These are phyloP conservation scores for Aureobasidium sp. DNA, from an alignment of 2,329 filamentous ascomycete species.

Conservation along the genomic window DNA sequence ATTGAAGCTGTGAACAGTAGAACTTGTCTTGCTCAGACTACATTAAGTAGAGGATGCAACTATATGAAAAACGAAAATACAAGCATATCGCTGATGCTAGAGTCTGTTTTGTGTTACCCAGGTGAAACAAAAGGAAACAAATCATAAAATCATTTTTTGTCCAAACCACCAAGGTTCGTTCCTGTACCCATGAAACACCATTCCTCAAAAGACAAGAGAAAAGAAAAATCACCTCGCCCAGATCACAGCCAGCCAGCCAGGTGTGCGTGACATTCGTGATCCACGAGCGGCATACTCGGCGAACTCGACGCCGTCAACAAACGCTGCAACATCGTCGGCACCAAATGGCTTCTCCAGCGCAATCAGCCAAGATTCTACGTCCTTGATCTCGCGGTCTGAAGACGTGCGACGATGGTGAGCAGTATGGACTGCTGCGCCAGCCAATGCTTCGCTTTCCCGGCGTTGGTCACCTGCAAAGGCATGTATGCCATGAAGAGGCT, in stretches of 20 bases:
- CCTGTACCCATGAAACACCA: neutral
- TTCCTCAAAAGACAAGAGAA: neutral
- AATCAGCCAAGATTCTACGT: conserved; percentile 30
- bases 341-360: conserved; percentile 31
- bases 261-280: neutral
- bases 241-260: neutral
- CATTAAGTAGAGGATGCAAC: neutral
- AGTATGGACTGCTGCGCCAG: conserved; percentile 10
- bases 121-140: neutral
- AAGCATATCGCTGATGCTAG: neutral
- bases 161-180: neutral
- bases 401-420: neutral
- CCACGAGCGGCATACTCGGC: conserved; percentile 25
- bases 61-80: neutral
- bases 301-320: conserved; percentile 32
- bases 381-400: conserved; percentile 22
- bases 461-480: conserved; percentile 33
- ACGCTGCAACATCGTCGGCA: conserved; percentile 35
- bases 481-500: conserved; percentile 36
- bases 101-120: neutral
- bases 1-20: neutral
- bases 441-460: conserved; percentile 13
- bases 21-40: neutral
- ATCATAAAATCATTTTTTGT: conserved; percentile 4
- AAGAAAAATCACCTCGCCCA: neutral